phyloP scores from a whole-genome alignment of 495 filamentous ascomycete genomes.

The Daldinia concentrica region DNA sequence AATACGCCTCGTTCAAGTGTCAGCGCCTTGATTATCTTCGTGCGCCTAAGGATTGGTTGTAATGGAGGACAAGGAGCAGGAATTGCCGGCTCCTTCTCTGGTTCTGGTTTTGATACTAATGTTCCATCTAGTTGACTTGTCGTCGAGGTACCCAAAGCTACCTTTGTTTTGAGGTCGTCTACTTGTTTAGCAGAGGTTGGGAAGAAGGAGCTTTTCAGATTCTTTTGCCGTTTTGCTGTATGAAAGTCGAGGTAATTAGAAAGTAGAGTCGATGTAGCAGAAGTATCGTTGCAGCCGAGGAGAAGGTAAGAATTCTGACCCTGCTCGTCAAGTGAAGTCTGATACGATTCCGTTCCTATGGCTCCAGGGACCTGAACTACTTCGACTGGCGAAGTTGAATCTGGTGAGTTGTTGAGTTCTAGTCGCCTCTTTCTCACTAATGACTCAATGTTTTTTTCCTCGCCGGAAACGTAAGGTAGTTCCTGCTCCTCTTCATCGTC shows the following conservation, averaged over 20 bases:
- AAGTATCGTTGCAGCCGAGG: slow-evolving; percentile 28
- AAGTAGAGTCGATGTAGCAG: slow-evolving; percentile 36
- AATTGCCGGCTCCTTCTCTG: neutral
- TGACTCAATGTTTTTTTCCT: slow-evolving; percentile 13
- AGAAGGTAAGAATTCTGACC: slow-evolving; percentile 25
- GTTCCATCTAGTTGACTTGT: neutral
- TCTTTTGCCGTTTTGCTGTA: slow-evolving; percentile 41
- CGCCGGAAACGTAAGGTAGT: slow-evolving; percentile 34
- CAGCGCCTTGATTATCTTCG: slow-evolving; percentile 43
- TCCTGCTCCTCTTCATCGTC: slow-evolving; percentile 61
- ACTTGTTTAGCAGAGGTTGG: neutral
- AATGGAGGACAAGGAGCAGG: slow-evolving; percentile 31
- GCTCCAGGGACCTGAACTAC: slow-evolving; percentile 4
- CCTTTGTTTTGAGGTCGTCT: neutral
- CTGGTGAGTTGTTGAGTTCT: slow-evolving; percentile 1
- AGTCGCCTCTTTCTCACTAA: slow-evolving; percentile 38
- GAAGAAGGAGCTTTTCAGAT: slow-evolving; percentile 39
- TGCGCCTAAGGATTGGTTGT: neutral
- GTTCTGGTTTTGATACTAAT: neutral
- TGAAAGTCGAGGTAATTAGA: slow-evolving; percentile 44
- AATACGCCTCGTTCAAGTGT: slow-evolving; percentile 39
- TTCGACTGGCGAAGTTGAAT: slow-evolving; percentile 14
- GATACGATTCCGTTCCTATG: neutral
- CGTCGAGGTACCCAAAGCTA: neutral
- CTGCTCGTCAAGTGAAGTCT: neutral